Evolutionary conservation across 148 eudicot species (phyloP), one percentile per base, ranked within the genome.

Genomic region (Amaranthus palmeri): DNA sequence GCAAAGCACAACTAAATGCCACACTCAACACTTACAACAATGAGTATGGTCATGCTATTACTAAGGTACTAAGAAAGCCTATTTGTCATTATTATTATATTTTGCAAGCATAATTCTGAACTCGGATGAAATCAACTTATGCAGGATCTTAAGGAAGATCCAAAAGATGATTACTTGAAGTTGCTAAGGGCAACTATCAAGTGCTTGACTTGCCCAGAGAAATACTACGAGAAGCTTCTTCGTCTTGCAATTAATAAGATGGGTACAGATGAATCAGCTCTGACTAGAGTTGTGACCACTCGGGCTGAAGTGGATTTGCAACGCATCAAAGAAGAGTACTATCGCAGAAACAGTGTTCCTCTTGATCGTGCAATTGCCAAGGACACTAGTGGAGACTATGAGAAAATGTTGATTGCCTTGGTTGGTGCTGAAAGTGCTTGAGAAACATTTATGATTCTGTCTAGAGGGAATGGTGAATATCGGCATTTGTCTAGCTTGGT

Each of bases 181-280:
- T 69, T 93, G 68, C 83, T 93, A 3, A 83, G 96, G 72, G 88
- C 91, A 12, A 80, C 91, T 42, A 83, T 89, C 72, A 91, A 89
- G 77, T 91, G 98, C 80, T 70, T 93, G 81, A 86, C 91, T 40
- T 56, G 72, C 25, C 98, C 97, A 3, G 97, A 93, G 79, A 93
- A 86, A 62, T 86, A 93, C 75, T 93, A 72, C 41, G 96, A 86
- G 89, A 91, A 93, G 78, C 77, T 83, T 73, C 92, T 93, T 68
- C 92, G 98, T 48, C 53, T 73, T 51, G 86, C 96, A 3, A 83
- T 93, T 70, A 87, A 82, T 76, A 84, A 81, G 84, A 73, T 73
- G 76, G 98, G 97, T 40, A 93, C 98, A 3, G 96, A 93, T 53
- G 98, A 93, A 75, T 76, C 86, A 66, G 92, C 96, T 72, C 96